These are phyloP conservation scores for Diaporthe batatas DNA, from an alignment of 2,329 filamentous ascomycete genomes.

Conservation along the genomic window DNA sequence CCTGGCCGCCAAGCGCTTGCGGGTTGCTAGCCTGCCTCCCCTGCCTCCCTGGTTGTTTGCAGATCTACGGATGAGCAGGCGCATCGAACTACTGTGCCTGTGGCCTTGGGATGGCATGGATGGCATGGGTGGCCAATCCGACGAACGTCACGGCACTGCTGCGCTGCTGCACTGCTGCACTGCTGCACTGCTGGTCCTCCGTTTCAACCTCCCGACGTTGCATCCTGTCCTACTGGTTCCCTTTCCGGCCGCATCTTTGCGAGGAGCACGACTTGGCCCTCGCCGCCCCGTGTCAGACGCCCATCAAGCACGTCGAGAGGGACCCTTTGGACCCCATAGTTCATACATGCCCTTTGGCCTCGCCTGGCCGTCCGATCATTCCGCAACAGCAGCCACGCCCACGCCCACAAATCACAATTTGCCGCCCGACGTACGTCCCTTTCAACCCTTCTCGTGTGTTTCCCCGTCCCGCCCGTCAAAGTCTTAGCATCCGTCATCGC, in stretches of 20 bases:
- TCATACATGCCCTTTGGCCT: constrained; percentile 22
- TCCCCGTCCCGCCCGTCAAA: constrained; percentile 27
- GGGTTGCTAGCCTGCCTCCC: constrained; percentile 7
- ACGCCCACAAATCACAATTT: neutral
- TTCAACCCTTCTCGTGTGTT: neutral
- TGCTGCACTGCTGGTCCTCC: constrained; percentile 10
- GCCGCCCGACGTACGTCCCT: constrained; percentile 13
- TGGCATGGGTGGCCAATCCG: constrained; percentile 31
- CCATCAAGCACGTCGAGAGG: neutral
- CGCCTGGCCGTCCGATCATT: constrained; percentile 28
- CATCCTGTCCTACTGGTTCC: constrained; percentile 29
- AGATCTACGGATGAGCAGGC: constrained; percentile 28
- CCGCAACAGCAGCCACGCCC: neutral
- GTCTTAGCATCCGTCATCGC: constrained; percentile 33
- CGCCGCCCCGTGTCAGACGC: constrained; percentile 16
- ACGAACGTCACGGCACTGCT: neutral
- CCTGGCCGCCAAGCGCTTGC: constrained; percentile 21
- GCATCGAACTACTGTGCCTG: constrained; percentile 18
- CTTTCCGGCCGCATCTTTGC: constrained; percentile 27
- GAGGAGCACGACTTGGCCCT: constrained; percentile 15
- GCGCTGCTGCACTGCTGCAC: neutral
- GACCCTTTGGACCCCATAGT: neutral
- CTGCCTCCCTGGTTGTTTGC: constrained; percentile 19
- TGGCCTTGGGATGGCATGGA: constrained; percentile 31
- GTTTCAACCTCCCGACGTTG: constrained; percentile 33